Conservation (phyloP, 495 filamentous ascomycete genomes). For the Bathelium albidoporum region DNA sequence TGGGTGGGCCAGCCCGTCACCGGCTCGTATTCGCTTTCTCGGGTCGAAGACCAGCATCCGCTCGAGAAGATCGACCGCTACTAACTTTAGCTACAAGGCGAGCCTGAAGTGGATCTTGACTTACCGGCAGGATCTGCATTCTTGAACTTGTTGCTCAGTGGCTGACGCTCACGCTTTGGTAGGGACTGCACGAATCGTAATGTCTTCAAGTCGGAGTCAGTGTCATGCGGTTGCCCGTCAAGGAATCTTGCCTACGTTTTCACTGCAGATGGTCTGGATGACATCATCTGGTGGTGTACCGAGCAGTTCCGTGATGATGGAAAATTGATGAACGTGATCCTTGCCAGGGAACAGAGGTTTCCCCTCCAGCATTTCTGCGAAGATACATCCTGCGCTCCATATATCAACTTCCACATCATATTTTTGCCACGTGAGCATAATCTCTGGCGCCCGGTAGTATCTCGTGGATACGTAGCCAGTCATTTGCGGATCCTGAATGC, state of each 20-base stretch:
- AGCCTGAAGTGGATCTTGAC: conserved; percentile 17
- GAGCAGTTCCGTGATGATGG: conserved; percentile 95
- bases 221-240: not conserved
- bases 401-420: conserved; percentile 99
- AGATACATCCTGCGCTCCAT: conserved; percentile 98
- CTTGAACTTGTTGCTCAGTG: conserved; percentile 84
- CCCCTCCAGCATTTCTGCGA: conserved; percentile 97
- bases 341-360: conserved; percentile 98
- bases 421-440: conserved; percentile 99
- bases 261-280: conserved; percentile 94
- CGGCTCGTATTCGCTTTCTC: conserved; percentile 76
- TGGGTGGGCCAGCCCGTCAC: conserved; percentile 75
- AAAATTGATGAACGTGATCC: conserved; percentile 99
- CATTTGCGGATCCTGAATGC: conserved; percentile 99
- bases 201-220: conserved; percentile 45
- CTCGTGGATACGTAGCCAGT: conserved; percentile 97
- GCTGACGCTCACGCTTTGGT: conserved; percentile 88
- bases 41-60: conserved; percentile 97
- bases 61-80: conserved; percentile 89
- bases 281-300: conserved; percentile 98
- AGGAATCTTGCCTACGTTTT: conserved; percentile 59
- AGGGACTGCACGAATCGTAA: conserved; percentile 94
- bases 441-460: conserved; percentile 97
- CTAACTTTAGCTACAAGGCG: not conserved
- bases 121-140: conserved; percentile 88